Base-by-base conservation (phyloP, 345 rosid genomes). In the Camelina laxa region DNA sequence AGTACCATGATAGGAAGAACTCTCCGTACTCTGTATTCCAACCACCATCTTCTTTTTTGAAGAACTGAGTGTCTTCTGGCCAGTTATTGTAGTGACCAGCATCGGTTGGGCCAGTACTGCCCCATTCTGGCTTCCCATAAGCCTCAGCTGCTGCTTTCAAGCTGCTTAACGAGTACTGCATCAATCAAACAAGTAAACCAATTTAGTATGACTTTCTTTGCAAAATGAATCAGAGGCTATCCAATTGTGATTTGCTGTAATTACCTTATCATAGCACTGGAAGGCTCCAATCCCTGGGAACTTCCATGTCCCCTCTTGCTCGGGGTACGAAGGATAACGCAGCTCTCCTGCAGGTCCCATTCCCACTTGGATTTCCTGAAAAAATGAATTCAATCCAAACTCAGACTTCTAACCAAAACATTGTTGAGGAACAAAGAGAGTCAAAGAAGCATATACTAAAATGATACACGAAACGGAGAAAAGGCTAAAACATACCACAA, bases 321-420 rank as follows among this genome's bases (percentile, higher is more conserved):
- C 97, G 0, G 99, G 97, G 62, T 95, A 95, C 0, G 97, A 95
- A 54, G 97, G 97, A 65, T 87, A 95, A 14, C 97, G 93, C 30
- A 91, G 90, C 80, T 95, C 99, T 42, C 99, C 97, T 21, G 97
- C 99, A 51, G 97, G 99, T 55, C 99, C 99, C 99, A 95, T 92
- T 59, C 99, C 97, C 24, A 87, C 93, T 87, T 95, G 99, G 65
- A 95, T 95, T 90, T 95, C 97, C 99, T 91, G 82, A 9, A 24
- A 69, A 19, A 14, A 27, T 3, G 50, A 41, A 44, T 57, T 48
- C 47, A 65, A 22, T 38, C 60, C 33, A 61, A 62, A 39, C 31
- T 33, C n/a, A 68, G 30, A 14, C 36, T 41, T 16, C 39, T 2
- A 33, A 48, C 16, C 48, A 68, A 51, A 67, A 27, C 11, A 41